A percentile compares a stretch with the other conserved stretches of the same genome.
Conservation (phyloP, 805 yeast species). For the Zygoascus tannicola region DNA sequence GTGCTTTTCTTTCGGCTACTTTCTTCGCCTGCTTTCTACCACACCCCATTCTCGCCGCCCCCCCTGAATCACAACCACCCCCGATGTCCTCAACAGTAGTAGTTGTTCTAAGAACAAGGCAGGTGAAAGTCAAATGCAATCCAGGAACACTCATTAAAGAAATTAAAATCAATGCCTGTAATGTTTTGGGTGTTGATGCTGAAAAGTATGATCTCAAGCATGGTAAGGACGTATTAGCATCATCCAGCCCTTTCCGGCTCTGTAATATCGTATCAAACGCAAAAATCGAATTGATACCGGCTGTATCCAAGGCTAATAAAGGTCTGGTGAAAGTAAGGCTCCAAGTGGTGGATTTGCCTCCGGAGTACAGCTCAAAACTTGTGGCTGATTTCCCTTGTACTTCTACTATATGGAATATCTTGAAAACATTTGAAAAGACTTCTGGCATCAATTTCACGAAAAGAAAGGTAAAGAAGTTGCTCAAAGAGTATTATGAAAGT, state of each 20-base stretch:
- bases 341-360: slow-evolving; percentile 15
- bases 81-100: slow-evolving; percentile 4
- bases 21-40: background rate
- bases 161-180: slow-evolving; percentile 16
- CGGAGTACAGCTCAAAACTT: slow-evolving; percentile 11
- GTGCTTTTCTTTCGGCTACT: background rate
- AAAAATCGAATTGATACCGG: slow-evolving; percentile 17
- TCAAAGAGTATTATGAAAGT: slow-evolving; percentile 12
- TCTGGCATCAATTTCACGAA: slow-evolving; percentile 20
- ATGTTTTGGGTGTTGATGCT: slow-evolving; percentile 9
- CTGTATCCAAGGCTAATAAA: slow-evolving; percentile 1
- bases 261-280: slow-evolving; percentile 17
- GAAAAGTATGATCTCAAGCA: slow-evolving; percentile 13
- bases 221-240: slow-evolving; percentile 10
- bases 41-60: background rate
- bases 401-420: slow-evolving; percentile 17
- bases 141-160: slow-evolving; percentile 16
- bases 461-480: slow-evolving; percentile 6
- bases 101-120: slow-evolving; percentile 10
- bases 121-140: slow-evolving; percentile 14
- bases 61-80: no score
- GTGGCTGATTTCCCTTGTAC: slow-evolving; percentile 14
- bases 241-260: slow-evolving; percentile 14
- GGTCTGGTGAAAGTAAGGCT: slow-evolving; percentile 11
- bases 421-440: slow-evolving; percentile 16